A percentile compares a stretch with the other conserved stretches of the same genome.
Evolutionary conservation across 2,329 filamentous ascomycete genomes (phyloP).

Genomic region (Colletotrichum costaricense): DNA sequence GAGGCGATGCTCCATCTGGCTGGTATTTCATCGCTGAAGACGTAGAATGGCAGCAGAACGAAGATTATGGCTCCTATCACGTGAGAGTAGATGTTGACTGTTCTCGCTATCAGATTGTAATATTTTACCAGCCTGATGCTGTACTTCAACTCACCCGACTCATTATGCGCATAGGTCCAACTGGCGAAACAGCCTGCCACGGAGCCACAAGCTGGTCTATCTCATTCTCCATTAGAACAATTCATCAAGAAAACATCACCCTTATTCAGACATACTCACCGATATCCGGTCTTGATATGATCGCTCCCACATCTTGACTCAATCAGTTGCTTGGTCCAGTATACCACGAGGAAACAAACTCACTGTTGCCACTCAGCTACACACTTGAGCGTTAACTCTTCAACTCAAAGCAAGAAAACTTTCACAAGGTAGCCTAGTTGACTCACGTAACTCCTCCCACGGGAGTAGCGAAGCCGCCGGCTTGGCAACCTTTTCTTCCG

Average conservation of each 20-base stretch:
- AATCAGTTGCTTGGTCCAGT: neutral
- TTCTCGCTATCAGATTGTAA: neutral
- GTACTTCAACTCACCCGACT: neutral
- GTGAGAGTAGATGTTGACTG: constrained; percentile 61
- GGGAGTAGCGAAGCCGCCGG: neutral
- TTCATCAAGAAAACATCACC: neutral
- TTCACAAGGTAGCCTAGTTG: no score
- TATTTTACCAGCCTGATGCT: neutral
- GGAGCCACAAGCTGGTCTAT: constrained; percentile 16
- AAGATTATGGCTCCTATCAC: constrained; percentile 54
- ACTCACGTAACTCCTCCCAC: constrained; percentile 27
- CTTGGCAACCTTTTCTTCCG: neutral
- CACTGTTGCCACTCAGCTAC: constrained; percentile 32
- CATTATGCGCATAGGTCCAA: constrained; percentile 28
- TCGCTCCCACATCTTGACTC: constrained; percentile 23
- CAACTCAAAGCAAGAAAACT: no score
- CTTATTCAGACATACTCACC: neutral
- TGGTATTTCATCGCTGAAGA: constrained; percentile 49
- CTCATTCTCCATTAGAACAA: neutral
- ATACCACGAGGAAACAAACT: neutral
- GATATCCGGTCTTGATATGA: constrained; percentile 24
- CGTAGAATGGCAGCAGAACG: constrained; percentile 47
- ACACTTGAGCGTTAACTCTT: neutral
- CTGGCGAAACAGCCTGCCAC: constrained; percentile 1
- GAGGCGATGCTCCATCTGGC: constrained; percentile 49